Conservation (phyloP, 2,329 filamentous ascomycete species). For the Aspergillus candidus region DNA sequence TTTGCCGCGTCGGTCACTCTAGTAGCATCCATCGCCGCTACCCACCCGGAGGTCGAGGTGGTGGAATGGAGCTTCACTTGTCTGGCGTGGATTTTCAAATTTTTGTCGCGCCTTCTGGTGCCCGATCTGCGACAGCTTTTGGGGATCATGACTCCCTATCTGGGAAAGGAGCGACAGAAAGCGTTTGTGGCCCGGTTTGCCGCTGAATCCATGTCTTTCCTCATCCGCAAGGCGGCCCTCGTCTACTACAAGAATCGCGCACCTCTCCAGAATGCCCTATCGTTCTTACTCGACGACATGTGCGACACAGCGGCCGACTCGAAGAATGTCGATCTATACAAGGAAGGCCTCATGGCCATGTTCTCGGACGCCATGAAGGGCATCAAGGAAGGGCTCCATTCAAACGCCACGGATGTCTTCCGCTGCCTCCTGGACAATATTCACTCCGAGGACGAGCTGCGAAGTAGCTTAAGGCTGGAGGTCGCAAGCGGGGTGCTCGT, state of each 20-base stretch:
- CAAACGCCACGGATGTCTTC: slow-evolving; percentile 50
- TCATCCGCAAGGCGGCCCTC: slow-evolving; percentile 80
- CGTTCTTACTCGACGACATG: slow-evolving; percentile 66
- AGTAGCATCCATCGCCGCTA: slow-evolving; percentile 71
- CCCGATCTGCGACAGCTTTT: slow-evolving; percentile 80
- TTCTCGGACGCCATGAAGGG: slow-evolving; percentile 74
- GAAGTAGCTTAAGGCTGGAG: slow-evolving; percentile 43
- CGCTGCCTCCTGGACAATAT: slow-evolving; percentile 43
- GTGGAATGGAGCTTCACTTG: slow-evolving; percentile 97
- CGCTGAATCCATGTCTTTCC: slow-evolving; percentile 89
- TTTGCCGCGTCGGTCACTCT: slow-evolving; percentile 70
- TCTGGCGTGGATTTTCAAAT: slow-evolving; percentile 94
- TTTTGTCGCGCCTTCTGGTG: slow-evolving; percentile 79
- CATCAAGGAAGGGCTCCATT: slow-evolving; percentile 53
- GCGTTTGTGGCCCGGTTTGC: slow-evolving; percentile 86
- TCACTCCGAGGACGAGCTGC: slow-evolving; percentile 23
- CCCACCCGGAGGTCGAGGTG: slow-evolving; percentile 73
- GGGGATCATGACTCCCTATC: slow-evolving; percentile 72
- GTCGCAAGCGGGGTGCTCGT: slow-evolving; percentile 71
- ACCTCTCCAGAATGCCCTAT: slow-evolving; percentile 64
- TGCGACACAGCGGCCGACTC: slow-evolving; percentile 26
- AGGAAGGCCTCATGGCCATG: slow-evolving; percentile 84
- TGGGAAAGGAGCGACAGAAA: slow-evolving; percentile 77
- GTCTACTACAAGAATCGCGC: slow-evolving; percentile 65
- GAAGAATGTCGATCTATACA: slow-evolving; percentile 54